Evolutionary conservation across 2,329 filamentous ascomycete species (phyloP).

Genomic region (Esteya vermicola): DNA sequence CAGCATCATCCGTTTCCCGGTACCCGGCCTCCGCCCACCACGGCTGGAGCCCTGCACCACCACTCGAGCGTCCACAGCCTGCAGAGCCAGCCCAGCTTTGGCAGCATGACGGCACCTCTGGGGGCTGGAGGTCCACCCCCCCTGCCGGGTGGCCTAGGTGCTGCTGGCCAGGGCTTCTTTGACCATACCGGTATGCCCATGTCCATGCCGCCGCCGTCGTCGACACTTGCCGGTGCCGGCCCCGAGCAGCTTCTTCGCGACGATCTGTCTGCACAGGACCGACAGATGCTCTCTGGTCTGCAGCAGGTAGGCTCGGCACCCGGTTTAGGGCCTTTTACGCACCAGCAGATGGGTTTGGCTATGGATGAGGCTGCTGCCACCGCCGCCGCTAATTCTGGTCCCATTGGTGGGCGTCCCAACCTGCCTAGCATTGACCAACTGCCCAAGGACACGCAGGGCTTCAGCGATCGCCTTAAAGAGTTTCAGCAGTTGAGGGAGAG

Average conservation of each 20-base stretch:
- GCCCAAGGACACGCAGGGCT: slow-evolving; percentile 40
- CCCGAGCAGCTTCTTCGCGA: slow-evolving; percentile 51
- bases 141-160: slow-evolving; percentile 41
- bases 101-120: slow-evolving; percentile 81
- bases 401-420: slow-evolving; percentile 29
- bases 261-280: slow-evolving; percentile 46
- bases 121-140: slow-evolving; percentile 39
- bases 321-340: no score
- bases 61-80: slow-evolving; percentile 91
- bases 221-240: slow-evolving; percentile 30
- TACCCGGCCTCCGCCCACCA: slow-evolving; percentile 15
- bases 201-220: slow-evolving; percentile 26
- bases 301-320: no score
- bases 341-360: no score
- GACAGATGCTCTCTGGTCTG: slow-evolving; percentile 34
- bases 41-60: slow-evolving; percentile 53
- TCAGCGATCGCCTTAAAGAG: slow-evolving; percentile 62
- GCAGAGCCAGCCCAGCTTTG: slow-evolving; percentile 93
- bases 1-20: slow-evolving; percentile 20
- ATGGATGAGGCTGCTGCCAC: no score
- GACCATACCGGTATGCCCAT: slow-evolving; percentile 38
- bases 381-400: no score
- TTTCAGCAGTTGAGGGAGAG: slow-evolving; percentile 69
- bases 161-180: slow-evolving; percentile 53
- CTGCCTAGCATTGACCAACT: slow-evolving; percentile 37